Evolutionary conservation across 805 yeast genomes (phyloP).

Genomic region (Lachancea kluyveri): DNA sequence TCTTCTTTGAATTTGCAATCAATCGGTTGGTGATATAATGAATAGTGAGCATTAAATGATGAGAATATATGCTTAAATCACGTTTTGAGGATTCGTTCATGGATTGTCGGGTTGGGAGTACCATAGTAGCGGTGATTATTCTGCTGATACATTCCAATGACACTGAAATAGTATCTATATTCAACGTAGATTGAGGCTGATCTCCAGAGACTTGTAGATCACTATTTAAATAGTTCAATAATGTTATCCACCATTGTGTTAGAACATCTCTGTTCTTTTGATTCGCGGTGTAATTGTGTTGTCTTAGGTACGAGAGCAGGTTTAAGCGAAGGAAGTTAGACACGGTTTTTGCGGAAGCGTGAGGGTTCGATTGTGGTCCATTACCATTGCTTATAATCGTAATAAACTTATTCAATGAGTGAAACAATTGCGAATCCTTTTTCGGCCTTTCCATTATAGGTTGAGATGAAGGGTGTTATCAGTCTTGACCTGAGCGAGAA

Average conservation of each 20-base stretch:
- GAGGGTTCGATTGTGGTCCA: constrained; percentile 1
- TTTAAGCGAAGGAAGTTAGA: constrained; percentile 10
- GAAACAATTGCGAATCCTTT: constrained; percentile 17
- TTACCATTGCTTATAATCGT: constrained; percentile 13
- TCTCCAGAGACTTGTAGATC: constrained; percentile 10
- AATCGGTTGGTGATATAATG: constrained; percentile 24
- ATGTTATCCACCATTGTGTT: constrained; percentile 30
- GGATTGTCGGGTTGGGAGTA: constrained; percentile 6
- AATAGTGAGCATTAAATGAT: constrained; percentile 22
- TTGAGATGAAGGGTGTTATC: too few species aligned
- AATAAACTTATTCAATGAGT: constrained; percentile 20
- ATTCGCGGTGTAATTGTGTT: constrained; percentile 3
- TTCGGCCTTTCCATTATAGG: constrained; percentile 7
- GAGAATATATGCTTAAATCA: constrained; percentile 20
- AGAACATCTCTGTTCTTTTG: constrained; percentile 15
- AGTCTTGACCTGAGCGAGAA: too few species aligned
- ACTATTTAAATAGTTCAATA: constrained; percentile 21
- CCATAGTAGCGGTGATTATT: constrained; percentile 21
- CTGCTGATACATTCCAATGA: constrained; percentile 31
- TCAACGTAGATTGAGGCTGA: constrained; percentile 9
- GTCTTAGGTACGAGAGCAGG: constrained; percentile 7
- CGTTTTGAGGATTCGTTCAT: constrained; percentile 4
- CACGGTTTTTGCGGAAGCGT: constrained; percentile 1
- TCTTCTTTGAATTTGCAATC: constrained; percentile 18
- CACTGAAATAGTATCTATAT: constrained; percentile 23